These are phyloP conservation scores for Macrophomina phaseolina DNA, from an alignment of 2,329 filamentous ascomycete species.

Conservation along the genomic window DNA sequence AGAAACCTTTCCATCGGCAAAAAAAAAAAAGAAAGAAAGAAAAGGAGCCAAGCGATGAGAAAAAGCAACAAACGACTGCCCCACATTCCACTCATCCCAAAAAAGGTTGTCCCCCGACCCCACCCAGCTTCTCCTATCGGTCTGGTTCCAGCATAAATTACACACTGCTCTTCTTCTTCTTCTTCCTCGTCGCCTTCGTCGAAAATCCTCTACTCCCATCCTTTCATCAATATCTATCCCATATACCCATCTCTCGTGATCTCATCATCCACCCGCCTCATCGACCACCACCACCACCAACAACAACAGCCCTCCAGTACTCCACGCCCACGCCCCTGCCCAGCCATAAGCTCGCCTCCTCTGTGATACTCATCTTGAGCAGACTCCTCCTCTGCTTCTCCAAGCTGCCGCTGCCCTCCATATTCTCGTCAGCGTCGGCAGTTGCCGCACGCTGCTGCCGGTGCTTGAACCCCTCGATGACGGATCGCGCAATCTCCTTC, in stretches of 20 bases:
- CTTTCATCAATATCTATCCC: too few relatives aligned
- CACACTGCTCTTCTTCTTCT: too few relatives aligned
- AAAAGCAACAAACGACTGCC: constrained; percentile 20
- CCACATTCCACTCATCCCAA: too few relatives aligned
- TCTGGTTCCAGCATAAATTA: too few relatives aligned
- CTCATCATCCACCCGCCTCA: neutral
- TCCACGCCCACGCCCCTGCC: constrained; percentile 71
- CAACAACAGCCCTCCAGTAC: constrained; percentile 67
- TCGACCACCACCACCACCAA: constrained; percentile 48
- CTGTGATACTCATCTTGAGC: constrained; percentile 16
- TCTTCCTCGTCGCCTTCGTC: too few relatives aligned
- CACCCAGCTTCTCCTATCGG: too few relatives aligned
- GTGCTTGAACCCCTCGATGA: constrained; percentile 11
- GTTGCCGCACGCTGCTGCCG: neutral
- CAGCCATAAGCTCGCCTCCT: constrained; percentile 62
- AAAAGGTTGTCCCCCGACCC: too few relatives aligned
- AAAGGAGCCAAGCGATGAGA: neutral
- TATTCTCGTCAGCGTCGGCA: neutral
- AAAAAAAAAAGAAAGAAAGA: neutral
- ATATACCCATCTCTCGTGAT: neutral
- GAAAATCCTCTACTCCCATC: too few relatives aligned
- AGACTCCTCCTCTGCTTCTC: constrained; percentile 4
- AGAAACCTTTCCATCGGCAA: neutral
- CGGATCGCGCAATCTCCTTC: constrained; percentile 75
- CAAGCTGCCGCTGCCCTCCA: neutral